Conservation (phyloP, 2,329 filamentous ascomycete genomes). For the Magnaporthiopsis rhizophila region DNA sequence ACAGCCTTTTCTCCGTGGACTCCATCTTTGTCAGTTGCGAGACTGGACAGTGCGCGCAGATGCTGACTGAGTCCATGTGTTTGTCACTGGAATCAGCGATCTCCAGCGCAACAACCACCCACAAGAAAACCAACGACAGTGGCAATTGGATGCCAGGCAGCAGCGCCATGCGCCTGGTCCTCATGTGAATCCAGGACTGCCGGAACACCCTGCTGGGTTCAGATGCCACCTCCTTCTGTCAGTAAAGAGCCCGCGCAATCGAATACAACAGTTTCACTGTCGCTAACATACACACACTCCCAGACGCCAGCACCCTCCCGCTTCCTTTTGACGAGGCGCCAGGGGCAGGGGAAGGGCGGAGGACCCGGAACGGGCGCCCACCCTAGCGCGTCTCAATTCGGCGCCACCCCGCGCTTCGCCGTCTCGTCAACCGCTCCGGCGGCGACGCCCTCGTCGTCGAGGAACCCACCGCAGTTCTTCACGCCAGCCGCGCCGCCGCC, state of each 20-base stretch:
- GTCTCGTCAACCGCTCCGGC: slow-evolving; percentile 5
- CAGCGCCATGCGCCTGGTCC: not conserved
- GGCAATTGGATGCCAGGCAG: not conserved
- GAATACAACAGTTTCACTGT: not conserved
- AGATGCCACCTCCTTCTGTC: slow-evolving; percentile 5
- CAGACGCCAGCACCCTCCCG: slow-evolving; percentile 9
- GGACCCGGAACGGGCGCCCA: not conserved
- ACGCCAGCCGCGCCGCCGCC: not conserved
- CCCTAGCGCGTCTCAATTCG: slow-evolving; percentile 5
- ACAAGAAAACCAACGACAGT: not conserved
- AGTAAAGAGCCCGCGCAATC: not conserved
- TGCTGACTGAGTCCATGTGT: not conserved
- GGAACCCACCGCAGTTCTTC: not conserved
- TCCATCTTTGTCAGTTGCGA: too few relatives aligned
- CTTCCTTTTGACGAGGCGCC: slow-evolving; percentile 8
- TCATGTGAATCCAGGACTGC: not conserved
- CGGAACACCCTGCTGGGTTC: not conserved
- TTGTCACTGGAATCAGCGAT: not conserved
- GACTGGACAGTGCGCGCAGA: not conserved
- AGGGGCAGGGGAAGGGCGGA: not conserved
- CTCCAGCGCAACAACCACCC: not conserved
- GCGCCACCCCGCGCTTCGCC: slow-evolving; percentile 9
- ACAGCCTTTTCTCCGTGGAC: too few relatives aligned
- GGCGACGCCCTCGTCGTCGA: not conserved
- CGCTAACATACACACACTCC: not conserved